Base-by-base conservation (phyloP, 2,329 filamentous ascomycete genomes). In the Xylaria sp. region DNA sequence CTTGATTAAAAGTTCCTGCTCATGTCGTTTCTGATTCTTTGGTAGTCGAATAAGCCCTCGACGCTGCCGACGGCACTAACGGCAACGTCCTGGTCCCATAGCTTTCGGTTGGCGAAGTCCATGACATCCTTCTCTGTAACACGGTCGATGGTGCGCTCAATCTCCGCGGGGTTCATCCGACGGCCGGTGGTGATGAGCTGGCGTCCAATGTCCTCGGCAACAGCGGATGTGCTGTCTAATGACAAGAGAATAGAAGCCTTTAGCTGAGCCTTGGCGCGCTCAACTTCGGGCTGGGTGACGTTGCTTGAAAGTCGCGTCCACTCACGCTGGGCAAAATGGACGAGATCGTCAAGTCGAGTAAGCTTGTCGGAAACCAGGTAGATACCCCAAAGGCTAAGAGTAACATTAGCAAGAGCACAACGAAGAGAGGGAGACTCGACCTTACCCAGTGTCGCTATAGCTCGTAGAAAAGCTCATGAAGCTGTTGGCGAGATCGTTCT, bases 381-480 rank as follows among this genome's bases (percentile, higher is more conserved):
- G 87, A 98, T 98, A 86, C 96, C 96, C 96, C 96, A 99, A 76
- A 99, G 93, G 88, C 96, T 97, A 78, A 31, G 97, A 78, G 31
- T 67, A 31, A 64, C 5, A 31, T 76, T 74, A 77, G 69, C 51
- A 37, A 37, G 69, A n/a, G 50, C 28, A 59, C 25, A 15, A 44
- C 15, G 18, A 34, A 56, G 56, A 52, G 31, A 10, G 28, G 10
- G 58, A 50, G 28, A 13, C 23, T 6, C 23, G 52, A 61, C 82
- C 91, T 84, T 89, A 97, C 94, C 94, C 96, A 82, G 96, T 99
- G 83, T 99, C 96, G 81, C 94, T 98, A 87, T 99, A 99, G 88
- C 94, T 97, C 76, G 96, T 99, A 75, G 94, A 98, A 87, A 99
- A 99, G 87, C 93, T 97, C 97, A 99, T 99, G 89, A 98, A 99